Percentiles rank a stretch among this genome's conserved stretches.
Conservation (phyloP, 2,329 filamentous ascomycete species). For the Nigrospora sphaerica region DNA sequence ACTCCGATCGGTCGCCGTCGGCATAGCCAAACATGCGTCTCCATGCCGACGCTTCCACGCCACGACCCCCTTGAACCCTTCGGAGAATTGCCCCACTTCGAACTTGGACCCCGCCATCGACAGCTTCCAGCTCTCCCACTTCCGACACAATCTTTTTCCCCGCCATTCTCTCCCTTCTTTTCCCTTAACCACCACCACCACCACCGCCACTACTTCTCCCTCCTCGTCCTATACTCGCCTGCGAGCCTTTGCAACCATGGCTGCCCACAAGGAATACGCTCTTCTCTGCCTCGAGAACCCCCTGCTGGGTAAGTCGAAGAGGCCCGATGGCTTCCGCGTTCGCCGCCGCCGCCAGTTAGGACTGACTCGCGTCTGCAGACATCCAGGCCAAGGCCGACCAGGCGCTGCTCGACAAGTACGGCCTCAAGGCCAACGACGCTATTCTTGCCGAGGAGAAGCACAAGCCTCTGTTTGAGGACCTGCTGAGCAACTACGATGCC, state of each 20-base stretch:
- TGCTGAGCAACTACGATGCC: constrained; percentile 84
- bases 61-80: neutral
- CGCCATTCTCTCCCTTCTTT: constrained; percentile 15
- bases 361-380: constrained; percentile 44
- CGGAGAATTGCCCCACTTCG: constrained; percentile 3
- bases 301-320: constrained; percentile 66
- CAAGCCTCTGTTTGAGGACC: constrained; percentile 82
- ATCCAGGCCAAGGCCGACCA: constrained; percentile 85
- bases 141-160: constrained; percentile 20
- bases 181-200: constrained; percentile 9
- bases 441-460: constrained; percentile 95
- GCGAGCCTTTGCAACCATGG: constrained; percentile 47
- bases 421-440: constrained; percentile 90
- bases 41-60: neutral
- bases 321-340: neutral
- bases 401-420: constrained; percentile 84
- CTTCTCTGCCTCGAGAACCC: constrained; percentile 96
- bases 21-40: no score
- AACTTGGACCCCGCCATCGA: constrained; percentile 19
- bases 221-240: neutral
- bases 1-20: no score
- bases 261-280: constrained; percentile 70
- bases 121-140: constrained; percentile 4
- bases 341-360: neutral
- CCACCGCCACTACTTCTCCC: constrained; percentile 3